These are phyloP conservation scores for Glonium stellatum DNA, from an alignment of 495 filamentous ascomycete species.

Conservation along the genomic window DNA sequence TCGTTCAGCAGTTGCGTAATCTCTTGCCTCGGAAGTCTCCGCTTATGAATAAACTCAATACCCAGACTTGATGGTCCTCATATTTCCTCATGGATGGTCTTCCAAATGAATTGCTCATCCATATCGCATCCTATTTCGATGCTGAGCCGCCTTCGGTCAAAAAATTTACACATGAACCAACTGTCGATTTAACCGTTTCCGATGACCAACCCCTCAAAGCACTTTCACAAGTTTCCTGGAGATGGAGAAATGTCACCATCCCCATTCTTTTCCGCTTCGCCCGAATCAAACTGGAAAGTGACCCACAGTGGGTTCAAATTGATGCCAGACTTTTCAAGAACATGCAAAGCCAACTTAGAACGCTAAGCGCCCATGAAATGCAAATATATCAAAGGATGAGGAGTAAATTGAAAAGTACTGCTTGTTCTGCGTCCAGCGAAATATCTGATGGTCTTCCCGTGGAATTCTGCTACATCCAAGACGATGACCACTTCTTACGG, in stretches of 20 bases:
- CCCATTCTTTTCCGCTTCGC: conserved; percentile 22
- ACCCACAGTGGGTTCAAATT: conserved; percentile 23
- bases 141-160: conserved; percentile 10
- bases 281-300: conserved; percentile 10
- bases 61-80: too few relatives aligned
- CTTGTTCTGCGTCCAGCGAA: conserved; percentile 15
- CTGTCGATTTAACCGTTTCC: conserved; percentile 10
- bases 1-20: too few relatives aligned
- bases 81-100: conserved; percentile 11
- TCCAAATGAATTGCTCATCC: conserved; percentile 25
- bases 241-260: conserved; percentile 19
- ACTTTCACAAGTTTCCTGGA: conserved; percentile 16
- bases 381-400: conserved; percentile 21
- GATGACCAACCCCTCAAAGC: conserved; percentile 13
- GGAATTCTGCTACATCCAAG: conserved; percentile 17
- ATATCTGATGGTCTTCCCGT: conserved; percentile 18
- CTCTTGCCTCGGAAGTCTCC: too few relatives aligned
- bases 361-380: conserved; percentile 19
- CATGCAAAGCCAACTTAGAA: conserved; percentile 18
- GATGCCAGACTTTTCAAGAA: conserved; percentile 19
- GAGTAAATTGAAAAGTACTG: conserved; percentile 19
- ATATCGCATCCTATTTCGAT: conserved; percentile 21
- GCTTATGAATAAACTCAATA: too few relatives aligned
- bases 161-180: conserved; percentile 24
- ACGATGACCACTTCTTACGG: conserved; percentile 19